phyloP scores from a whole-genome alignment of 2,329 filamentous ascomycete species.

The Apiospora phragmitis region DNA sequence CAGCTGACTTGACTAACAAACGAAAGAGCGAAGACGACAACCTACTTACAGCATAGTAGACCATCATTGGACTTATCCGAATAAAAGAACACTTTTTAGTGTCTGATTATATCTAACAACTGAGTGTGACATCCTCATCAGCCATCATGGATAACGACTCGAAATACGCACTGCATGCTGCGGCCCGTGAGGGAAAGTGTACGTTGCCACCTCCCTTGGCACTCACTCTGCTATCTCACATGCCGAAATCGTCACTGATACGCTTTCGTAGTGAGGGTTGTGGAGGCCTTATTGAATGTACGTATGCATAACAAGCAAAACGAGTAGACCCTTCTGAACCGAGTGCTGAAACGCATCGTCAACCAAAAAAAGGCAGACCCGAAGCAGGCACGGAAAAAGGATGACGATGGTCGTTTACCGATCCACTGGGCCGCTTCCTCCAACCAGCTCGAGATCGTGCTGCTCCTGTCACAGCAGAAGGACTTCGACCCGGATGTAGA shows the following conservation, averaged over 20 bases:
- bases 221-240: neutral
- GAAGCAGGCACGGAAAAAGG: slow-evolving; percentile 69
- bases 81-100: neutral
- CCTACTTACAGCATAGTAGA: neutral
- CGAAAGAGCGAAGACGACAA: neutral
- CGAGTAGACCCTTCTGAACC: neutral
- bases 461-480: slow-evolving; percentile 68
- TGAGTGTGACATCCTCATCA: neutral
- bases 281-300: slow-evolving; percentile 75
- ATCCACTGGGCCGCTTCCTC: slow-evolving; percentile 93
- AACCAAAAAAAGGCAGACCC: slow-evolving; percentile 67
- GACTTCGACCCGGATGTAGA: slow-evolving; percentile 83
- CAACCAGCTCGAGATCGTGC: slow-evolving; percentile 74
- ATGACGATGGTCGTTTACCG: slow-evolving; percentile 85
- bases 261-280: slow-evolving; percentile 55
- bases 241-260: slow-evolving; percentile 11
- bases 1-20: slow-evolving; percentile 11
- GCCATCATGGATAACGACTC: slow-evolving; percentile 40
- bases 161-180: slow-evolving; percentile 84
- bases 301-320: neutral
- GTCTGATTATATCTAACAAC: too few species aligned
- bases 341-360: neutral
- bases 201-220: slow-evolving; percentile 30
- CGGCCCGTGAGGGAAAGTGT: slow-evolving; percentile 83
- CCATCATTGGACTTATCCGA: neutral